Evolutionary conservation across 2,329 filamentous ascomycete species (phyloP), one percentile per base, ranked within the genome.

Genomic region (Aspergillus tanneri): DNA sequence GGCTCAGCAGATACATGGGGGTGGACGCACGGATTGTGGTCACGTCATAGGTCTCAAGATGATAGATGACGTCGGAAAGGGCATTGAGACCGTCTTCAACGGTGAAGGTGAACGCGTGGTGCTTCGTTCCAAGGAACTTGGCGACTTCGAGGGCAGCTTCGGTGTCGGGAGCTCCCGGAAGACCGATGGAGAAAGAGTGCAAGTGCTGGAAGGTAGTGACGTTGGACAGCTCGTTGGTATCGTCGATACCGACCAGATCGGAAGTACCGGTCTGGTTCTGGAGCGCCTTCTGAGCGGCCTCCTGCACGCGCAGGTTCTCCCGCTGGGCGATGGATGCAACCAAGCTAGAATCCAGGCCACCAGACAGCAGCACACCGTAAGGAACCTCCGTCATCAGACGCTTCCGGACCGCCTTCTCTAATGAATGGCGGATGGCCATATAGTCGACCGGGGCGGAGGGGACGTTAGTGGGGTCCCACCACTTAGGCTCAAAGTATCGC

Each of bases 351-450:
- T 99, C 93, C 43, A 99, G 80, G 61, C 93, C 93, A 65, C 93
- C 93, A 43, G 93, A 99, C 41, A 99, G 79, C 50, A 99, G 77
- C 18, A 99, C 93, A 72, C 93, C 93, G 69, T 96, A 99, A 12
- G 93, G 93, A 27, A 99, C 93, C 74, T 99, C 93, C 18, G 93
- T 93, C 93, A 99, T 99, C 69, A 99, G 80, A 58, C 93, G 86
- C 78, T 99, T 99, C 66, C 92, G 84, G 48, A 99, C 93, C 9
- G 93, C 85, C 72, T 85, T 88, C 79, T 97, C 93, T 52, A 99
- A 79, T 1, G 86, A 85, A 66, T 86, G 81, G 58, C 93, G 84
- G 60, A 99, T 80, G 44, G 83, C 69, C 77, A 87, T 95, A 69
- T 90, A 84, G 74, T 97, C 88, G 51, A 96, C 76, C 0, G 92